phyloP scores from a whole-genome alignment of 2,329 filamentous ascomycete genomes.

The Monilinia fructicola region DNA sequence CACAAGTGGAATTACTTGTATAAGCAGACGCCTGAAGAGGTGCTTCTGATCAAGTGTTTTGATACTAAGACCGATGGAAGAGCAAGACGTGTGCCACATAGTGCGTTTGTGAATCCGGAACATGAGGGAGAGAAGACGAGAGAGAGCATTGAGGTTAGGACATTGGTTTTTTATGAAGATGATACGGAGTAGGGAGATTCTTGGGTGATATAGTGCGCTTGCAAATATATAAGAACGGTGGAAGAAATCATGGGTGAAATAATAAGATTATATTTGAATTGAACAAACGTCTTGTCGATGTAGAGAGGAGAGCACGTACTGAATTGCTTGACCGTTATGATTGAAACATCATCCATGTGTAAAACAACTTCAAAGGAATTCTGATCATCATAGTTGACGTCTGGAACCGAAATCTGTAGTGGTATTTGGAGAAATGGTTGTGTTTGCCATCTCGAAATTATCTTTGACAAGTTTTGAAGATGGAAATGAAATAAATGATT shows the following conservation, averaged over 20 bases:
- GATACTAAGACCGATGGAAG: conserved; percentile 57
- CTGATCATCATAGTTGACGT: no score
- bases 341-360: no score
- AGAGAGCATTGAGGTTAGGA: conserved; percentile 58
- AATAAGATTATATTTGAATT: neutral
- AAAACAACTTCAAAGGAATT: no score
- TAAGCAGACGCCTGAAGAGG: conserved; percentile 52
- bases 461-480: no score
- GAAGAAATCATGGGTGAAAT: neutral
- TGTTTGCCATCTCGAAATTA: no score
- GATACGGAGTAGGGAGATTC: conserved; percentile 21
- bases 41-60: conserved; percentile 61
- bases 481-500: no score
- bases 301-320: neutral
- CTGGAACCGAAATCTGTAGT: no score
- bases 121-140: conserved; percentile 45
- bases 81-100: conserved; percentile 55
- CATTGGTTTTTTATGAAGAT: conserved; percentile 48
- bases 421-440: no score
- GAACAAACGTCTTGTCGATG: neutral
- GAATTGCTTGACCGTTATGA: neutral
- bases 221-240: neutral
- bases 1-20: conserved; percentile 56
- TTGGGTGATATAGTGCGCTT: neutral
- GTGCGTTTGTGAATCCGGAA: conserved; percentile 53